Base-by-base conservation (phyloP, 83 land plant species). In the Diphasiastrum complanatum region DNA sequence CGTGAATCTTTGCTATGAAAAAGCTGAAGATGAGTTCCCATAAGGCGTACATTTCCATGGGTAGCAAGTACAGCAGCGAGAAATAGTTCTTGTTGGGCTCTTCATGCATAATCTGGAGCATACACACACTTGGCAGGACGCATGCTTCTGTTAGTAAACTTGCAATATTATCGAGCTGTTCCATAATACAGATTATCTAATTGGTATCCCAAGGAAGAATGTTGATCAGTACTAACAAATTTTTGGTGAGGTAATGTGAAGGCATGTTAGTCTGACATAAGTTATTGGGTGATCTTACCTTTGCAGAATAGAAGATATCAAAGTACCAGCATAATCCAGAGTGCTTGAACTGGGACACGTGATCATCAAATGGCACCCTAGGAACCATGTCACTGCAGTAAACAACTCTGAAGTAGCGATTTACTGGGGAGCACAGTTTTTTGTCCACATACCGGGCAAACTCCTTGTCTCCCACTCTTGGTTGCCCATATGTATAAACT, bases 401-500 rank as follows among this genome's bases (percentile, higher is more conserved):
- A 14, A 85, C 95, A 33, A 70, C 58, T 45, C 95, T 69, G 29
- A 70, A 76, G 66, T 86, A 86, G 33, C 51, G 56, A 0, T 68
- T 68, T n/a, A 26, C 33, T n/a, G 37, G 19, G 5, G 35, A 33
- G n/a, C n/a, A n/a, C 35, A 83, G 18, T 5, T 72, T 48, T 40
- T 32, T 33, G 69, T 48, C 28, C 78, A 81, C 68, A 45, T 51
- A 83, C 40, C 78, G 33, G 11, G 76, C 80, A 41, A 83, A 66
- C 37, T 38, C 19, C 29, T 35, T 50, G 41, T 83, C 70, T 22
- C 91, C 91, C 18, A 86, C 80, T 58, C 91, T 61, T 0, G 91
- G 91, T 63, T 86, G 91, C 69, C 91, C 87, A 37, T 77, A 85
- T 16, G 90, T 85, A 40, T 77, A 85, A 5, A 85, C 77, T 5